These are phyloP conservation scores for Scheffersomyces illinoinensis DNA, from an alignment of 1,139 yeast genomes.

Conservation along the genomic window DNA sequence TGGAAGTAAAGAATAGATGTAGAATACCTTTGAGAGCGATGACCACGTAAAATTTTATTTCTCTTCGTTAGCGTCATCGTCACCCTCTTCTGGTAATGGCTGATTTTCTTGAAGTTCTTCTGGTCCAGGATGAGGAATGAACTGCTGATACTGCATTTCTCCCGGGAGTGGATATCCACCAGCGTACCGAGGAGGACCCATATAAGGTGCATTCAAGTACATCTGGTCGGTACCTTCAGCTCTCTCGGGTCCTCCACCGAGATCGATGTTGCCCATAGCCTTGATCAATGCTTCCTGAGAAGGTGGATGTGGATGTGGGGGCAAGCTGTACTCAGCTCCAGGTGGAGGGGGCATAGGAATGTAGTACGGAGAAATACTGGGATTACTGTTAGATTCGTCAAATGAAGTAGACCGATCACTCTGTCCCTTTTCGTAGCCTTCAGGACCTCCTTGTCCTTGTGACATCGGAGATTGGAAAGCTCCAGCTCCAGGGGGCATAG, in stretches of 20 bases:
- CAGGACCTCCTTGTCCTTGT: background rate
- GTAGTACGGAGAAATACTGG: constrained; percentile 2
- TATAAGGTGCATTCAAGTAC: constrained; percentile 8
- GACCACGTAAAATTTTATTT: background rate
- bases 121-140: constrained; percentile 6
- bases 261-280: constrained; percentile 9
- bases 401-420: constrained; percentile 4
- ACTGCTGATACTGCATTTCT: constrained; percentile 10
- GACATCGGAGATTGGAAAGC: background rate
- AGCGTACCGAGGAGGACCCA: constrained; percentile 9
- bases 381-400: constrained; percentile 2
- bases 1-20: background rate
- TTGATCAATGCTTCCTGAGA: constrained; percentile 9
- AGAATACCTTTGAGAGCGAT: no score
- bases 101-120: background rate
- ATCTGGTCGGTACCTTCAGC: constrained; percentile 3
- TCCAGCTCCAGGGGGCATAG: background rate
- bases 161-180: constrained; percentile 10
- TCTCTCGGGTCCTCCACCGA: constrained; percentile 5
- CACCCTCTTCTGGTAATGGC: background rate
- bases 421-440: constrained; percentile 2
- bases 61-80: background rate
- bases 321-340: constrained; percentile 7
- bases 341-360: constrained; percentile 13
- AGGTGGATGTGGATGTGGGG: constrained; percentile 2